Conservation (phyloP, 106 monocot genomes). For the Acorus gramineus region DNA sequence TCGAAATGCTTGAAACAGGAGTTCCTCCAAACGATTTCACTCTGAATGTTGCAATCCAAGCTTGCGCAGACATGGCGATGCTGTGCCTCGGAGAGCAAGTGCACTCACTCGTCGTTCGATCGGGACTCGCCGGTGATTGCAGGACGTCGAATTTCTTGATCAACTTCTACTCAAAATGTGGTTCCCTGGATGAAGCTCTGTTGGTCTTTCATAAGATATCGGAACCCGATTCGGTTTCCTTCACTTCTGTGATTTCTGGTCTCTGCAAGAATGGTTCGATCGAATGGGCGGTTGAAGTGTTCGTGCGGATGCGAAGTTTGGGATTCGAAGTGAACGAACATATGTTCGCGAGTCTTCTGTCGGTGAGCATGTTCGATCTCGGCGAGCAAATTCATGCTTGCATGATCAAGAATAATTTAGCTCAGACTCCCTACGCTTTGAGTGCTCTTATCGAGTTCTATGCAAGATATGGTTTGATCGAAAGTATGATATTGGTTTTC, state of each 20-base stretch:
- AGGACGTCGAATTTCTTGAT: conserved; percentile 39
- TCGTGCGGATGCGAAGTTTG: conserved; percentile 28
- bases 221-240: conserved; percentile 40
- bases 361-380: conserved; percentile 28
- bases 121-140: conserved; percentile 26
- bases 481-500: conserved; percentile 32
- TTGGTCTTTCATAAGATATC: conserved; percentile 26
- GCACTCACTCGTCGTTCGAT: conserved; percentile 35
- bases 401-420: conserved; percentile 49
- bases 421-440: conserved; percentile 25
- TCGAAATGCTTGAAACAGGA: conserved; percentile 39
- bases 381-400: conserved; percentile 75
- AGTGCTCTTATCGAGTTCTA: conserved; percentile 63
- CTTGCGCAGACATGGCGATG: conserved; percentile 22
- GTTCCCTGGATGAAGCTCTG: conserved; percentile 26
- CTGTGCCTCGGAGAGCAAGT: conserved; percentile 31
- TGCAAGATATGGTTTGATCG: conserved; percentile 25
- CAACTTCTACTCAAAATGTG: conserved; percentile 47
- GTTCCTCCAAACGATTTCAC: conserved; percentile 51
- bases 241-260: conserved; percentile 59
- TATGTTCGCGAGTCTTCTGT: conserved; percentile 46
- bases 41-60: conserved; percentile 38
- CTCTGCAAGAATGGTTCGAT: conserved; percentile 27
- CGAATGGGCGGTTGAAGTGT: conserved; percentile 23
- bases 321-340: conserved; percentile 53